Percentiles rank a stretch among this genome's conserved stretches.
phyloP scores from a whole-genome alignment of 2,329 filamentous ascomycete species.

The Teratosphaeria zuluensis region DNA sequence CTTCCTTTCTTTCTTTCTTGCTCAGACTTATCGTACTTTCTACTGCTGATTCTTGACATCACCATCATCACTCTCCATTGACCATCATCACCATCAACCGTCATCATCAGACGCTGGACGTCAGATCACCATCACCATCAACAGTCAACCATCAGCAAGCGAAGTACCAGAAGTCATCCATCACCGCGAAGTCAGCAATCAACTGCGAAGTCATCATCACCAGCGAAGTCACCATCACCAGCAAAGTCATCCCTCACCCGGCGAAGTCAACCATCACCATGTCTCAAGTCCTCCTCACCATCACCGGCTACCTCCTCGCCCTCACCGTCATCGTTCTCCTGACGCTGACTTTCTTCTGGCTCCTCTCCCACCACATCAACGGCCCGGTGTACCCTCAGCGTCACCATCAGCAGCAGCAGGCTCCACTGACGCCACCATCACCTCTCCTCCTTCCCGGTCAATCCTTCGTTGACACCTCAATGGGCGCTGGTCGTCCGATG shows the following conservation, averaged over 20 bases:
- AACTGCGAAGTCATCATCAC: no score
- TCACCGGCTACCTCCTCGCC: background rate
- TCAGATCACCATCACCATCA: background rate
- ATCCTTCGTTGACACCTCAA: background rate
- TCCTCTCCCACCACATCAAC: background rate
- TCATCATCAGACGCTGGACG: background rate
- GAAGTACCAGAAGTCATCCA: no score
- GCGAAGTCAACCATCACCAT: background rate
- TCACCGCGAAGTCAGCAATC: no score
- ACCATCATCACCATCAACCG: background rate
- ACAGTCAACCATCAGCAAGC: no score
- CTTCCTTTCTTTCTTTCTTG: background rate
- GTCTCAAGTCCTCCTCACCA: background rate
- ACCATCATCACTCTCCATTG: no score
- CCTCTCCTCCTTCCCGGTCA: background rate
- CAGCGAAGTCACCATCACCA: no score
- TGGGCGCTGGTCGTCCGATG: background rate
- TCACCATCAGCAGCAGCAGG: background rate
- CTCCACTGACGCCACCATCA: background rate
- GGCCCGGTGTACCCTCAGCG: background rate
- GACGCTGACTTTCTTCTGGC: background rate
- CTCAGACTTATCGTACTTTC: background rate
- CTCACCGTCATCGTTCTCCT: background rate
- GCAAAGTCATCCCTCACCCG: no score
- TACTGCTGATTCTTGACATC: background rate